These are phyloP conservation scores for Salix udensis DNA, from an alignment of 345 rosid species.

Conservation along the genomic window DNA sequence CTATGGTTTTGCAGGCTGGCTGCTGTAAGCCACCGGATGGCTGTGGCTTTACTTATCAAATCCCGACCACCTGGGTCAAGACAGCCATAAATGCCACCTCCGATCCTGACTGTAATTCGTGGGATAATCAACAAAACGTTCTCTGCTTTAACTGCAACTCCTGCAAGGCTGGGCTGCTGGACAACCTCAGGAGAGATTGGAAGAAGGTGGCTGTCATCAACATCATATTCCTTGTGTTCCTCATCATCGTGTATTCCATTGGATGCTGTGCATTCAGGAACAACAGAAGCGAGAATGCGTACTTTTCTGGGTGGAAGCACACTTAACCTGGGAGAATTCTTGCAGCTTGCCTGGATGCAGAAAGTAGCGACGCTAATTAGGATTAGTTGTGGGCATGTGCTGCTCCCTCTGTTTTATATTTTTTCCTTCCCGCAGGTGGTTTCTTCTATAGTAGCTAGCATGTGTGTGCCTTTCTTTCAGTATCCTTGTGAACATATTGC, in stretches of 20 bases:
- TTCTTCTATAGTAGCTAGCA: neutral
- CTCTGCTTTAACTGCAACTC: constrained; percentile 76
- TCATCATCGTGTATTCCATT: constrained; percentile 59
- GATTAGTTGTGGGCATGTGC: neutral
- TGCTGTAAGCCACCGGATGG: constrained; percentile 86
- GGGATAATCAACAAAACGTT: constrained; percentile 36
- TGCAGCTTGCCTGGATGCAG: neutral
- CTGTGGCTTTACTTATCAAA: constrained; percentile 54
- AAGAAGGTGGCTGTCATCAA: constrained; percentile 63
- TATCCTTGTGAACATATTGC: neutral
- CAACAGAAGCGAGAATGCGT: constrained; percentile 50
- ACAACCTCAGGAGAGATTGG: constrained; percentile 70
- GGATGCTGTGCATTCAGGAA: constrained; percentile 88
- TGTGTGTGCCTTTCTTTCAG: neutral
- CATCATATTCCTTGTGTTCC: constrained; percentile 66
- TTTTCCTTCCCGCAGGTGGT: neutral
- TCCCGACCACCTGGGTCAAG: constrained; percentile 60
- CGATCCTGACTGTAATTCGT: constrained; percentile 55
- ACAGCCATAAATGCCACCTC: neutral
- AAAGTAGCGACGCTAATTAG: neutral
- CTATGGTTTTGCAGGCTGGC: constrained; percentile 52
- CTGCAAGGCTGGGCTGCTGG: constrained; percentile 84
- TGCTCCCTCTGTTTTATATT: neutral
- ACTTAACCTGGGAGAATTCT: constrained; percentile 2
- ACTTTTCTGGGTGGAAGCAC: constrained; percentile 22